Conservation (phyloP, 305 asterid genomes). For the Coffea humblotiana region DNA sequence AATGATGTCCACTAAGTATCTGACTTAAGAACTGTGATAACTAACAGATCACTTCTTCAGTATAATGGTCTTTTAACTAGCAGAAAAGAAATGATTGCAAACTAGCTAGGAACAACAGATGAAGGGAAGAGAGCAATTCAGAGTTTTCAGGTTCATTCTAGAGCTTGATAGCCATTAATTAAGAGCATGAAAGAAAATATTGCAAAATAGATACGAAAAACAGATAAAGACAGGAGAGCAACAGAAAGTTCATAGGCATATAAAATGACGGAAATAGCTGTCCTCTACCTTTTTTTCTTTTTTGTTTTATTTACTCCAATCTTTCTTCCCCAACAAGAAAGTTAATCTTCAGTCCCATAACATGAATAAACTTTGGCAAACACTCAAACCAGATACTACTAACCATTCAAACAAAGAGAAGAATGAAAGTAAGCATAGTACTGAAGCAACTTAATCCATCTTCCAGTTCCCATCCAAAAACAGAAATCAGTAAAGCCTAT, state of each 20-base stretch:
- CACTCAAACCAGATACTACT: not conserved
- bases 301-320: not conserved
- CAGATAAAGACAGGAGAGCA: not conserved
- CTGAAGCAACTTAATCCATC: not conserved
- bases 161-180: not conserved
- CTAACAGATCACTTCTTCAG: not conserved
- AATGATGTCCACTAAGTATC: not conserved
- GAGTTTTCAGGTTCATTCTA: not conserved
- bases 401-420: not conserved
- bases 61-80: not conserved
- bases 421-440: not conserved
- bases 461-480: too few species aligned
- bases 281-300: not conserved
- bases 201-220: not conserved
- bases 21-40: not conserved
- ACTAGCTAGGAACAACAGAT: not conserved
- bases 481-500: not conserved
- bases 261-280: not conserved
- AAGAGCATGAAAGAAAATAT: not conserved
- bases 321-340: not conserved
- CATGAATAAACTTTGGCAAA: not conserved
- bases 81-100: not conserved
- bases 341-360: too few species aligned
- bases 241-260: not conserved
- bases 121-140: not conserved